A percentile compares a stretch with the other conserved stretches of the same genome.
phyloP scores from a whole-genome alignment of 2,329 filamentous ascomycete species.

The Colletotrichum sp. region DNA sequence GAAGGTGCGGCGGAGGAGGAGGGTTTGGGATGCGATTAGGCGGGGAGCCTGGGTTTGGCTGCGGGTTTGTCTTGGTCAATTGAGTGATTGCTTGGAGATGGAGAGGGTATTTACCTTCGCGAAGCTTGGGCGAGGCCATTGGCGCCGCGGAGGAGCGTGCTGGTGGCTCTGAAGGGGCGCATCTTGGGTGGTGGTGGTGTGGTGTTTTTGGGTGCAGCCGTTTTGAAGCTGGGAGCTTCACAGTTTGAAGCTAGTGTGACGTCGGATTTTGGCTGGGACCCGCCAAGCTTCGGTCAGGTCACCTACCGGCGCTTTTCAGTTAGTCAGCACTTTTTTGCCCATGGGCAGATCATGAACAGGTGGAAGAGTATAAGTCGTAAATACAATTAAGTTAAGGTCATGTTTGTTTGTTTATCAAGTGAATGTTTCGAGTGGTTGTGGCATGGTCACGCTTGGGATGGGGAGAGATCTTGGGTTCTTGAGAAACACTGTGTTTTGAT shows the following conservation, averaged over 20 bases:
- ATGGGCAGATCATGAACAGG: not conserved
- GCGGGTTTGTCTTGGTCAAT: not conserved
- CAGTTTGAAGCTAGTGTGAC: not conserved
- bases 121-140: constrained; percentile 13
- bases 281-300: not conserved
- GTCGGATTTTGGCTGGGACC: not conserved
- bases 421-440: not conserved
- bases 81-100: not conserved
- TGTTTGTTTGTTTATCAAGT: not conserved
- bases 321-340: not conserved
- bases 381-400: not conserved
- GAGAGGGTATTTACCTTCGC: not conserved
- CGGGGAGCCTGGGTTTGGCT: constrained; percentile 1
- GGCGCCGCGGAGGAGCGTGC: not conserved
- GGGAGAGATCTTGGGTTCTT: not conserved
- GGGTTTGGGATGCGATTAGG: not conserved
- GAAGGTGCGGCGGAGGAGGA: constrained; percentile 29
- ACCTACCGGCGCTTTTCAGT: not conserved
- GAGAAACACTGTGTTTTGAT: not conserved
- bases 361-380: not conserved
- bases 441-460: not conserved
- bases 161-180: not conserved
- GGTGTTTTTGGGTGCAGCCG: not conserved
- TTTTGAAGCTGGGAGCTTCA: not conserved
- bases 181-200: not conserved